phyloP scores from a whole-genome alignment of 805 yeast genomes.

The Suhomyces prunicola region DNA sequence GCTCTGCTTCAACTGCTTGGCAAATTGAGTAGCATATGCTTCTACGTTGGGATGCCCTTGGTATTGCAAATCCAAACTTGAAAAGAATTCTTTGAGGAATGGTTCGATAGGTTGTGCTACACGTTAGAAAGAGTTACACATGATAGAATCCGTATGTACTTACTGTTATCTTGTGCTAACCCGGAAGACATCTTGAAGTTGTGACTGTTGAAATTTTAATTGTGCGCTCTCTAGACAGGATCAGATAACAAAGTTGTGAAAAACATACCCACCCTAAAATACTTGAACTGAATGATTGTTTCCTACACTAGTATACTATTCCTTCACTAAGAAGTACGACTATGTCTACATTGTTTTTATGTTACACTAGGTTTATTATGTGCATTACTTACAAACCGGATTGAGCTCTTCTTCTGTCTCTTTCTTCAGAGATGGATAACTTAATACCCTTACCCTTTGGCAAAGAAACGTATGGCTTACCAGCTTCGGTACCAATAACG shows the following conservation, averaged over 20 bases:
- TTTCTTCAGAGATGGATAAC: constrained; percentile 41
- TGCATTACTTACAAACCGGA: constrained; percentile 25
- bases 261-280: no score
- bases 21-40: constrained; percentile 42
- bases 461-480: constrained; percentile 39
- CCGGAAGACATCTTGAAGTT: not conserved
- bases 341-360: no score
- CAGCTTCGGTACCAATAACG: constrained; percentile 41
- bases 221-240: not conserved
- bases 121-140: not conserved
- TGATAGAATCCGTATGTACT: constrained; percentile 7
- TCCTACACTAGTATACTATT: no score
- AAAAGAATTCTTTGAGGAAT: constrained; percentile 32
- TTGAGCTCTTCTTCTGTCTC: constrained; percentile 46
- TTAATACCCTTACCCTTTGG: constrained; percentile 47
- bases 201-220: not conserved
- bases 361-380: not conserved
- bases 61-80: constrained; percentile 36
- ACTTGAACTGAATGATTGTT: no score
- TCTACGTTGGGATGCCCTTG: constrained; percentile 31
- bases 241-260: not conserved
- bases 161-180: constrained; percentile 22
- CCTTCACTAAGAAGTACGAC: no score
- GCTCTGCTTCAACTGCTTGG: constrained; percentile 49
- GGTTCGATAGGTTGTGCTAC: constrained; percentile 40